Percentiles rank a stretch among this genome's conserved stretches.
Conservation (phyloP, 306 rosid species). For the Corylus heterophylla region DNA sequence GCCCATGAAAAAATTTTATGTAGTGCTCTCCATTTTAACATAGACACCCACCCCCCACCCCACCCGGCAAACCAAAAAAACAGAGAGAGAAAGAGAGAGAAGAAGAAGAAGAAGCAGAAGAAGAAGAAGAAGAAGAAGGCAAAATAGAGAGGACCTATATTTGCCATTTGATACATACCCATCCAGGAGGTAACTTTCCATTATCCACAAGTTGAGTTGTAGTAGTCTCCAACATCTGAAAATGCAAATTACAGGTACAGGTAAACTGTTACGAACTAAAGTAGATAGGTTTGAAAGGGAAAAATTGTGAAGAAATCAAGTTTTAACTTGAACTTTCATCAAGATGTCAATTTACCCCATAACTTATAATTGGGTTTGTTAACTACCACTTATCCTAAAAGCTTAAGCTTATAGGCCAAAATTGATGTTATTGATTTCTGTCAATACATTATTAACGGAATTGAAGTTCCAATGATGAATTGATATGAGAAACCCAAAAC, state of each 20-base stretch:
- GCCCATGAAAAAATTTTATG: not conserved
- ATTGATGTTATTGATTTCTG: not conserved
- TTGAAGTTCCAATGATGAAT: not conserved
- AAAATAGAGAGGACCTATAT: not conserved
- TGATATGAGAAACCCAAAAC: not conserved
- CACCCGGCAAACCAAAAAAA: not conserved
- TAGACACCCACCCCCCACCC: not conserved
- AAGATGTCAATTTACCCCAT: not conserved
- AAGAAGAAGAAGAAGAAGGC: not conserved
- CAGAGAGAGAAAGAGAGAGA: not conserved
- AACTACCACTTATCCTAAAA: no score
- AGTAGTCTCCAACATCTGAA: conserved; percentile 52
- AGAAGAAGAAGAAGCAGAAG: not conserved
- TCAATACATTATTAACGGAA: not conserved
- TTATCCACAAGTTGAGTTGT: conserved; percentile 45
- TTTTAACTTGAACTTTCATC: not conserved
- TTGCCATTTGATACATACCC: conserved; percentile 61
- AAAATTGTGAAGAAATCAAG: conserved; percentile 8
- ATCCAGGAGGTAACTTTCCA: conserved; percentile 62
- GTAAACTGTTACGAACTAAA: conserved; percentile 25
- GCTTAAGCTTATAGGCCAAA: not conserved
- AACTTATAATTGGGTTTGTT: not conserved
- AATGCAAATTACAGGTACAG: conserved; percentile 17
- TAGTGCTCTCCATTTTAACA: not conserved
- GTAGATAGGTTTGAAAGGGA: conserved; percentile 20